These are phyloP conservation scores for Secale cereale DNA, from an alignment of 176 grass and related monocot genomes.

Conservation along the genomic window DNA sequence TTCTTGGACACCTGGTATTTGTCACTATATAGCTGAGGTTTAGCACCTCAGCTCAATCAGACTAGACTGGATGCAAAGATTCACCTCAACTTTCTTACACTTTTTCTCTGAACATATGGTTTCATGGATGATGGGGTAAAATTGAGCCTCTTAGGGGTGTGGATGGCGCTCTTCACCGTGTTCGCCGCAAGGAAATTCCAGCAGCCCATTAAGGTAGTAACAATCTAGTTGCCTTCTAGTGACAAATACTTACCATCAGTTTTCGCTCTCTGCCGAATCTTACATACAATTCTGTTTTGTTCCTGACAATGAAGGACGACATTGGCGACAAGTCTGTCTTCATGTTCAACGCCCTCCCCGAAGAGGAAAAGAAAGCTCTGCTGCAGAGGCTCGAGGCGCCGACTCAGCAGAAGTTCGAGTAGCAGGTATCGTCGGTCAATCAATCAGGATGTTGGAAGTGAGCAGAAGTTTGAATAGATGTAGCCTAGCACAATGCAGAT, in stretches of 20 bases:
- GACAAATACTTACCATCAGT: background rate
- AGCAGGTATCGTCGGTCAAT: background rate
- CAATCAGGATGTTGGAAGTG: too few species aligned
- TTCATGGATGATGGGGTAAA: constrained; percentile 73
- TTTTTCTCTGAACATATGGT: background rate
- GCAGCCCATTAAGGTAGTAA: constrained; percentile 79
- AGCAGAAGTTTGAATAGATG: constrained; percentile 15
- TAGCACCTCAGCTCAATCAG: background rate
- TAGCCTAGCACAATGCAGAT: background rate
- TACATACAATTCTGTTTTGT: background rate
- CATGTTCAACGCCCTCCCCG: constrained; percentile 84
- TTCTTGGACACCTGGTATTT: constrained; percentile 88
- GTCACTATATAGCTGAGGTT: background rate
- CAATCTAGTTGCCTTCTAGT: background rate
- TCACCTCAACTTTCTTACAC: background rate
- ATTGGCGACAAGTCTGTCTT: constrained; percentile 92
- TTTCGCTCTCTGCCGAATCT: background rate
- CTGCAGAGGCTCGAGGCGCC: constrained; percentile 54
- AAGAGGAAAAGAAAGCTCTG: constrained; percentile 80
- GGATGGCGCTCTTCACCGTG: constrained; percentile 73
- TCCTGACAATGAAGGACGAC: constrained; percentile 52
- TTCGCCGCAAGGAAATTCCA: constrained; percentile 90
- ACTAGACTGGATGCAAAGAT: background rate
- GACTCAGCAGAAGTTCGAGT: constrained; percentile 43
- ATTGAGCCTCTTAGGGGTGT: constrained; percentile 50